Base-by-base conservation (phyloP, 2,329 filamentous ascomycete species). In the Basipetospora chlamydospora region DNA sequence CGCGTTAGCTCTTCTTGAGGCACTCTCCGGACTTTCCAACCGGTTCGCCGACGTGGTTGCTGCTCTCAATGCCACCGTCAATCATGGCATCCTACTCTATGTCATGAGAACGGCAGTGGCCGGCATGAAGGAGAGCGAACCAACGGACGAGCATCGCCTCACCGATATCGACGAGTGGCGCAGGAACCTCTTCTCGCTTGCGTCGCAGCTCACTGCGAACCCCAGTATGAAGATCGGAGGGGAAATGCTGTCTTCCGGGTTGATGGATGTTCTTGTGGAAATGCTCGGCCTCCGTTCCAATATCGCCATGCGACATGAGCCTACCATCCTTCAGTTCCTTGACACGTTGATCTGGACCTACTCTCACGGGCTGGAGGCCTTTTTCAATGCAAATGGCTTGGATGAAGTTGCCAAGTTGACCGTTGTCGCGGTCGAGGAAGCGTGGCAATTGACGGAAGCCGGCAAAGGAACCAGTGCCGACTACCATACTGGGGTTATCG, bases 31-130 rank as follows among this genome's bases (percentile, higher is more conserved):
- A 50, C 84, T 84, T 52, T 79, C 81, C 47, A 63, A 69, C 39
- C 87, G 85, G 50, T 73, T 79, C 21, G 64, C 75, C 23, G 90
- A 98, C 53, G 80, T 98, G 17, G 77, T 86, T 43, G 77, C 84
- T 28, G 86, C 90, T n/a, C 64, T 99, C 28, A 93, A 86, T 49
- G 84, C 92, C 37, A 94, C 88, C 47, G 88, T 96, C 26, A 96
- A 93, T 48, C 92, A 98, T 48, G 92, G 90, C 11, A 80, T 96
- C 21, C 67, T 99, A 30, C 80, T 96, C 46, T 96, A 95, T 50
- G 73, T 95, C 45, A 80, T 94, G 34, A 75, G 88, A 39, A 95
- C 93, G 56, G 83, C 86, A 8, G 82, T 96, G 39, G 78, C 80
- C 13, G 82, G 86, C 43, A 79, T 98, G 60, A 75, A 69, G 39